Evolutionary conservation across 352 stramenopile species (phyloP), one percentile per base, ranked within the genome.

Genomic region (Phytophthora niederhauseri): DNA sequence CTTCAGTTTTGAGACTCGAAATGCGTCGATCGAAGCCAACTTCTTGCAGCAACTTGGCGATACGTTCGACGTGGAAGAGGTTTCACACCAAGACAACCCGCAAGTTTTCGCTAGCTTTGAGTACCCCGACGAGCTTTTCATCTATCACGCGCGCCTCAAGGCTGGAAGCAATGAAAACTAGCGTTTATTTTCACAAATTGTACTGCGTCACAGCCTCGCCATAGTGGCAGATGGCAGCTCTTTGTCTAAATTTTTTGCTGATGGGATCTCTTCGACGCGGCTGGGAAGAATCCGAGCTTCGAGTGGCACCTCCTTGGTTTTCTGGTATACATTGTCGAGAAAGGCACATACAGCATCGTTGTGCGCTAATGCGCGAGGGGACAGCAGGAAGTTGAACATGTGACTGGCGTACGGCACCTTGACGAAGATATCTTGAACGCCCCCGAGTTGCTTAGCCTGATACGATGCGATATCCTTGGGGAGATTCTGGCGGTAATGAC

Each of bases 341-440:
- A 90, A 91, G 3, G 66, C 76, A 26, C 76, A 84, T 4, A 89
- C 80, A 12, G 83, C 81, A 45, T 91, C 80, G 8, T 68, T 64
- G 62, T 85, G 78, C 6, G 81, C 83, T 14, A 90, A 65, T 9
- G 81, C 67, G 53, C 83, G 76, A 19, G 82, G 83, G 20, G 83
- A 90, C 8, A 85, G 28, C 28, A 90, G 28, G 57, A 81, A 83
- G 52, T 90, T 89, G 59, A 91, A 91, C 68, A 83, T 84, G 75
- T 91, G 83, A 28, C 78, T 77, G 9, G 81, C 76, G 22, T 72
- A 77, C 0, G 80, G 82, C 8, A 91, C 70, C 41, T 85, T 69
- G 11, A 90, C 55, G 55, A 88, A 91, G 19, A 90, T 64, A 70
- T 91, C 83, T 14, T 75, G 57, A 6, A 90, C 77, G 12, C 68